Conservation (phyloP, 306 rosid genomes). For the Trifolium repens region DNA sequence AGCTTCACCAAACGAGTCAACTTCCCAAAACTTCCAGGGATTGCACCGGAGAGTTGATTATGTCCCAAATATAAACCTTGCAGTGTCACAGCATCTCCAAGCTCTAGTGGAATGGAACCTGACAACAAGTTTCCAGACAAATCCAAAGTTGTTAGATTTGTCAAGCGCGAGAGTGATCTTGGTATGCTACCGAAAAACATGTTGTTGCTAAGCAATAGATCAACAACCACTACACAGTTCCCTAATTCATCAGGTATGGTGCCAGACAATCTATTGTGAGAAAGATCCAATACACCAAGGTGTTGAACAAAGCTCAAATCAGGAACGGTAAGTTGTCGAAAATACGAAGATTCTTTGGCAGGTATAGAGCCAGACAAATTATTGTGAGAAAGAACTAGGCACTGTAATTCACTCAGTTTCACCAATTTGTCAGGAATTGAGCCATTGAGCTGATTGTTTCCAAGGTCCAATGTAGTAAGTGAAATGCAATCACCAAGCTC, state of each 20-base stretch:
- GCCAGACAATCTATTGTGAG: slow-evolving; percentile 84
- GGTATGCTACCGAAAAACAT: slow-evolving; percentile 82
- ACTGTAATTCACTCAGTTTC: slow-evolving; percentile 69
- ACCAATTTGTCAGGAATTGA: slow-evolving; percentile 72
- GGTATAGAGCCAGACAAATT: slow-evolving; percentile 87
- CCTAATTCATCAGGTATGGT: slow-evolving; percentile 83
- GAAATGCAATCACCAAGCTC: slow-evolving; percentile 69
- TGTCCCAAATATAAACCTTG: slow-evolving; percentile 87
- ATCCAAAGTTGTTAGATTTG: slow-evolving; percentile 86
- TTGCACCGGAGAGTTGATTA: slow-evolving; percentile 65
- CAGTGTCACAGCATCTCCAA: slow-evolving; percentile 70
- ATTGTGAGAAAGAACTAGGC: slow-evolving; percentile 92
- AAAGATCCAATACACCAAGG: slow-evolving; percentile 86
- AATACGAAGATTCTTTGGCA: slow-evolving; percentile 63
- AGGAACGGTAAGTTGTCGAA: slow-evolving; percentile 73
- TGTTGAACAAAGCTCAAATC: slow-evolving; percentile 92
- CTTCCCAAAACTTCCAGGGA: slow-evolving; percentile 73
- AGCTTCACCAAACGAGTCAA: slow-evolving; percentile 81
- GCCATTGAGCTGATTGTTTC: slow-evolving; percentile 72
- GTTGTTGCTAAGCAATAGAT: slow-evolving; percentile 73
- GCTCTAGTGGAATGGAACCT: slow-evolving; percentile 79
- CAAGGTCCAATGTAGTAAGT: slow-evolving; percentile 85
- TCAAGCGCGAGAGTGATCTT: slow-evolving; percentile 60
- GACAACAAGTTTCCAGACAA: slow-evolving; percentile 78
- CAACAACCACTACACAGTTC: slow-evolving; percentile 67